Evolutionary conservation across 2,329 filamentous ascomycete species (phyloP).

Genomic region (Apiospora saccharicola): DNA sequence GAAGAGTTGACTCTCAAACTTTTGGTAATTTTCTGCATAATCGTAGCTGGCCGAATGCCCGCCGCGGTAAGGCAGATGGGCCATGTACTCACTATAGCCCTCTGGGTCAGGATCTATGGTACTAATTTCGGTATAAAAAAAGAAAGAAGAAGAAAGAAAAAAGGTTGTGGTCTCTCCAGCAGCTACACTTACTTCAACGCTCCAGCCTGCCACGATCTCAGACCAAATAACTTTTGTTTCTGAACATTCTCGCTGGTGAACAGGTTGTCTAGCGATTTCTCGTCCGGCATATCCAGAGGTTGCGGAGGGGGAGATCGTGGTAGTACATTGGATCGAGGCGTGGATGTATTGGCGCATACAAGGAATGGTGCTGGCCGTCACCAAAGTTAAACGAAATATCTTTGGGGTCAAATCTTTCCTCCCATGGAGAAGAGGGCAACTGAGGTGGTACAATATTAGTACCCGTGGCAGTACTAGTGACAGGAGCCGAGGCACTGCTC

Average conservation of each 20-base stretch:
- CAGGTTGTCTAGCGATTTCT: not conserved
- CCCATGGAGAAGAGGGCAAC: not conserved
- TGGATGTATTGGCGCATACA: not conserved
- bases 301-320: not conserved
- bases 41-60: conserved; percentile 5
- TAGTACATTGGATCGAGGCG: not conserved
- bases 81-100: not conserved
- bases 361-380: not conserved
- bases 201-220: not conserved
- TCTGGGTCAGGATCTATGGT: not conserved
- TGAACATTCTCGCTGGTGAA: not conserved
- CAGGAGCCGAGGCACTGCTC: not conserved
- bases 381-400: not conserved
- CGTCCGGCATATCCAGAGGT: not conserved
- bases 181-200: not conserved
- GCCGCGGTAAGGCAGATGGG: not conserved
- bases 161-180: not conserved
- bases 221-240: rapidly evolving
- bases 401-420: not conserved
- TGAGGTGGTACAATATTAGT: not conserved
- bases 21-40: not conserved
- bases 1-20: not conserved
- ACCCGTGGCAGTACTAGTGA: not conserved
- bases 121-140: too few relatives aligned
- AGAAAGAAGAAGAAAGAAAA: not conserved